A percentile compares a stretch with the other conserved stretches of the same genome.
Evolutionary conservation across 352 stramenopile genomes (phyloP).

Genomic region (Phytophthora niederhauseri): DNA sequence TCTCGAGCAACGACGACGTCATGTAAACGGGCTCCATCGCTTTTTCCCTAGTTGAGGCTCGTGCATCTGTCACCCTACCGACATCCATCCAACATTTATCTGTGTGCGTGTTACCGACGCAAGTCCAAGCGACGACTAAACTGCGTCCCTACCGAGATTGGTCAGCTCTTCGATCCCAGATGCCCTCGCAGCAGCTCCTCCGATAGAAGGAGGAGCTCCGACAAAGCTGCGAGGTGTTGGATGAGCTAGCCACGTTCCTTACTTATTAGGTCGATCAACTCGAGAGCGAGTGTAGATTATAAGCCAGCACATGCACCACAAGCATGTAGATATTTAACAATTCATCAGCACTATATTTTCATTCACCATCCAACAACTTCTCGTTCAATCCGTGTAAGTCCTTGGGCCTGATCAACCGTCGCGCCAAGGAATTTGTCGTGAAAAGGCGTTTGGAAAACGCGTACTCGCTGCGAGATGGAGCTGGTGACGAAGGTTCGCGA

Average conservation of each 20-base stretch:
- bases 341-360: background rate
- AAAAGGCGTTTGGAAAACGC: slow-evolving; percentile 10
- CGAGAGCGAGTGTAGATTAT: slow-evolving; percentile 32
- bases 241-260: slow-evolving; percentile 9
- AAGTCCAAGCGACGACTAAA: slow-evolving; percentile 21
- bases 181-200: slow-evolving; percentile 1
- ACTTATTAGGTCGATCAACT: slow-evolving; percentile 32
- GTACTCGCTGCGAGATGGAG: slow-evolving; percentile 42
- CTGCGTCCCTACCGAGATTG: background rate
- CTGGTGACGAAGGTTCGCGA: slow-evolving; percentile 63
- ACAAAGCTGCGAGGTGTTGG: slow-evolving; percentile 14
- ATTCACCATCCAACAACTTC: background rate
- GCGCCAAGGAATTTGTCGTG: background rate
- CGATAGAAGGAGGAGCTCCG: slow-evolving; percentile 41
- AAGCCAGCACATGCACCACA: slow-evolving; percentile 19
- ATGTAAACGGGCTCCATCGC: slow-evolving; percentile 37
- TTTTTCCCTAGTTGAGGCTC: no score
- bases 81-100: slow-evolving; percentile 15
- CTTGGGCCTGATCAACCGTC: background rate
- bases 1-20: slow-evolving; percentile 43
- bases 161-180: background rate
- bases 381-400: background rate
- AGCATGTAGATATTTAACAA: slow-evolving; percentile 38
- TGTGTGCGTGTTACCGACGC: slow-evolving; percentile 20
- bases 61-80: background rate